Evolutionary conservation across 306 rosid species (phyloP).

Genomic region (Gillenia trifoliata): DNA sequence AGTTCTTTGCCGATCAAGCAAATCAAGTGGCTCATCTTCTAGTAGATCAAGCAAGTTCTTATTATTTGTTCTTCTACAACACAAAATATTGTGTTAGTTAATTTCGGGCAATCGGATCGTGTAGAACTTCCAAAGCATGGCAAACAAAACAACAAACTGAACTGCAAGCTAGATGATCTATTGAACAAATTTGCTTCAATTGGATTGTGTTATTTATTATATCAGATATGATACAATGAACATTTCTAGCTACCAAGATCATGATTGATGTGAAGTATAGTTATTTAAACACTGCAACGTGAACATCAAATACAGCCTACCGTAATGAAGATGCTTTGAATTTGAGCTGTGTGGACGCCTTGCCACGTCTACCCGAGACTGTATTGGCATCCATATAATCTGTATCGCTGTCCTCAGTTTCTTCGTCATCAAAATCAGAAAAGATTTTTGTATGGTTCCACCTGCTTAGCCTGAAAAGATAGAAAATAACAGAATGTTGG

Average conservation of each 20-base stretch:
- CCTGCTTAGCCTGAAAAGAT: constrained; percentile 55
- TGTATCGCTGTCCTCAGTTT: constrained; percentile 41
- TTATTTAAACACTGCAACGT: too few species aligned
- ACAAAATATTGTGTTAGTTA: background rate
- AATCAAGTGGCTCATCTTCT: constrained; percentile 89
- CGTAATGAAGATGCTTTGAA: constrained; percentile 63
- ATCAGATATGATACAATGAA: background rate
- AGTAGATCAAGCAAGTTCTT: constrained; percentile 60
- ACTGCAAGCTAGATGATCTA: background rate
- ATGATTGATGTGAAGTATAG: background rate
- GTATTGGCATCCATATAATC: constrained; percentile 43
- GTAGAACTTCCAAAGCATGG: background rate
- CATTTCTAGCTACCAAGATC: background rate
- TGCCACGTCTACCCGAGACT: constrained; percentile 31
- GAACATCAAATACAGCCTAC: constrained; percentile 35
- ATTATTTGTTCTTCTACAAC: constrained; percentile 30
- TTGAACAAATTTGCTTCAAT: background rate
- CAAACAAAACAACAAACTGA: background rate
- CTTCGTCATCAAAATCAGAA: constrained; percentile 70
- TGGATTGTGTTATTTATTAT: background rate
- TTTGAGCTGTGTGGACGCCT: constrained; percentile 36
- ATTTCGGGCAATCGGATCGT: background rate
- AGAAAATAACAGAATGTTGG: background rate
- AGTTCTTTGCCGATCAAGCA: constrained; percentile 75
- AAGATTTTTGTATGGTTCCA: constrained; percentile 81